A percentile compares a stretch with the other conserved stretches of the same genome.
These are phyloP conservation scores for Cutaneotrichosporon sp. DNA, from an alignment of 1,284 basidiomycete genomes.

Conservation along the genomic window DNA sequence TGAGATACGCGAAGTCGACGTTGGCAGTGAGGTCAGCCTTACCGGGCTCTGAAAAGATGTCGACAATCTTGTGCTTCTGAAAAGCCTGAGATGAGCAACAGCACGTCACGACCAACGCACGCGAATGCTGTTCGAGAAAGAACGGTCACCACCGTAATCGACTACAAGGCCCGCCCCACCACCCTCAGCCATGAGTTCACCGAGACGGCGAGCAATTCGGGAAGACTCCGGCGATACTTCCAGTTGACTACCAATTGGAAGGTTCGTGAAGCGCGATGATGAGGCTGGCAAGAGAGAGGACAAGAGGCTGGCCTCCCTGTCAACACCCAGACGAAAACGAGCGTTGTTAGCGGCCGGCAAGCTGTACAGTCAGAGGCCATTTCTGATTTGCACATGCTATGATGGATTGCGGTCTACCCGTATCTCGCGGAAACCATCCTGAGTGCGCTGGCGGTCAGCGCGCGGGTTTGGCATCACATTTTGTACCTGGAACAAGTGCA, in stretches of 20 bases:
- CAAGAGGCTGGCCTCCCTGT: slow-evolving; percentile 59
- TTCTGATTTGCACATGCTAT: slow-evolving; percentile 4
- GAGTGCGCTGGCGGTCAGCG: slow-evolving; percentile 57
- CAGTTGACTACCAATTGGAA: slow-evolving; percentile 64
- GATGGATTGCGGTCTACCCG: slow-evolving; percentile 57
- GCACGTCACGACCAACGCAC: slow-evolving; percentile 52
- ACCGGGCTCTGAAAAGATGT: slow-evolving; percentile 79
- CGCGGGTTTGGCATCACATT: slow-evolving; percentile 18
- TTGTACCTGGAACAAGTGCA: slow-evolving; percentile 88
- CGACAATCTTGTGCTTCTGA: slow-evolving; percentile 76
- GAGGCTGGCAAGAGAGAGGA: slow-evolving; percentile 64
- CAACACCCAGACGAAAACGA: slow-evolving; percentile 62
- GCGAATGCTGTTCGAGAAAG: slow-evolving; percentile 71
- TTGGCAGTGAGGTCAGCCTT: slow-evolving; percentile 89
- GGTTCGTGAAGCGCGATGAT: slow-evolving; percentile 61
- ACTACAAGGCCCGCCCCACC: slow-evolving; percentile 74
- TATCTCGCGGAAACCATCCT: slow-evolving; percentile 81
- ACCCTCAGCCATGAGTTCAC: slow-evolving; percentile 54
- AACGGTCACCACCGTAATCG: slow-evolving; percentile 79
- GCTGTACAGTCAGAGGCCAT: slow-evolving; percentile 3
- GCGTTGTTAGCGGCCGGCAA: slow-evolving; percentile 8
- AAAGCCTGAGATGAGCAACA: slow-evolving; percentile 61
- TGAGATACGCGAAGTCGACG: slow-evolving; percentile 87
- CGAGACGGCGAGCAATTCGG: slow-evolving; percentile 62
- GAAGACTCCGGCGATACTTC: slow-evolving; percentile 73